phyloP scores from a whole-genome alignment of 257 asterid species.

The Misopates orontium region DNA sequence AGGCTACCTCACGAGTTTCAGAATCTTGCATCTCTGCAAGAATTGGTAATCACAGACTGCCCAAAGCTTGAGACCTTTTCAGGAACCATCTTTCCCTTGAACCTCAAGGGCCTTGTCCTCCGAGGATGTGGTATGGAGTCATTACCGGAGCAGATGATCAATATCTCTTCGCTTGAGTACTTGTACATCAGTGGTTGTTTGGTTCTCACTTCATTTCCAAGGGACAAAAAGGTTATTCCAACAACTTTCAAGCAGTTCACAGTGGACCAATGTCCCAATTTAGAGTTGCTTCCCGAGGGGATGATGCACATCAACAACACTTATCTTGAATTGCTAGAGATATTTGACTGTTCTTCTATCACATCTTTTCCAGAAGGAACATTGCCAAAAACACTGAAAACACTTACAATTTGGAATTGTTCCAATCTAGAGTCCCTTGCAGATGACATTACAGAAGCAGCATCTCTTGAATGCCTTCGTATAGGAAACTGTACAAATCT shows the following conservation, averaged over 20 bases:
- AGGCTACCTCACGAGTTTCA: constrained; percentile 39
- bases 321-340: constrained; percentile 42
- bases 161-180: constrained; percentile 36
- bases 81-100: constrained; percentile 39
- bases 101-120: constrained; percentile 46
- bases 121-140: constrained; percentile 50
- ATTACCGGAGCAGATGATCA: constrained; percentile 42
- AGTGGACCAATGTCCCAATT: constrained; percentile 40
- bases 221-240: constrained; percentile 31
- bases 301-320: constrained; percentile 40
- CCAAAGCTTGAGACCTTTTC: constrained; percentile 42
- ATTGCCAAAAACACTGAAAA: constrained; percentile 42
- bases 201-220: constrained; percentile 44
- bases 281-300: constrained; percentile 51
- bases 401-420: constrained; percentile 50
- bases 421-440: constrained; percentile 49
- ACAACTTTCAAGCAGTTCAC: constrained; percentile 51
- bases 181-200: constrained; percentile 46
- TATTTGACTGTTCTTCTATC: constrained; percentile 48
- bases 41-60: constrained; percentile 48
- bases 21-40: constrained; percentile 37
- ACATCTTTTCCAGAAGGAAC: constrained; percentile 44
- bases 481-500: constrained; percentile 51
- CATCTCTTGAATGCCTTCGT: constrained; percentile 42
- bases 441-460: constrained; percentile 36